Evolutionary conservation across 768 basidiomycete genomes (phyloP), one percentile per base, ranked within the genome.

Genomic region (Leccinum pellstonianum): DNA sequence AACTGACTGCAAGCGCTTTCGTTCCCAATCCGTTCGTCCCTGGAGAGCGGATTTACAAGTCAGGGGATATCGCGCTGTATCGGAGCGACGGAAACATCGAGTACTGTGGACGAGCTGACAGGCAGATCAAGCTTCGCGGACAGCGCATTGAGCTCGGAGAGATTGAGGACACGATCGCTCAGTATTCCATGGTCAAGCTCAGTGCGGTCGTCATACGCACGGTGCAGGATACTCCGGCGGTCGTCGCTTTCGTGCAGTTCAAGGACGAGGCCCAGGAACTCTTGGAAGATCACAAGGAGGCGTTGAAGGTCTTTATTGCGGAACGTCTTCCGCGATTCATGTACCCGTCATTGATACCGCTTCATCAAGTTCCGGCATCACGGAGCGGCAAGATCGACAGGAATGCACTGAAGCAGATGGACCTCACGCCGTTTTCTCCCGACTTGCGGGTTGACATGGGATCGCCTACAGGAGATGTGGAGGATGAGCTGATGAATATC

Each of bases 101-200:
- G 41, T 74, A 71, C 56, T 67, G 69, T 46, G 74, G 73, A 41
- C 72, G 74, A 27, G 64, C 64, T 15, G 74, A 75, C 66, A 65
- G 73, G 38, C 73, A 75, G 47, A 67, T 75, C 57, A 75, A 75
- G 59, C 64, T 75, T 57, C 69, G 71, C 7, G 73, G 74, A 27
- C 69, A 67, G 25, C 71, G 74, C 25, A 68, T 75, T n/a, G 73
- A 75, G 47, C 68, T 71, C 12, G 69, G 71, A 14, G 73, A 75
- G 58, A 66, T 75, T 15, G 73, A 75, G 62, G 65, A 67, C 46
- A 70, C 71, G 1, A 71, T 72, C 14, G 61, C 61, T 52, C 73
- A 71, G 49, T 68, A 62, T 46, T 35, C 63, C 3, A 35, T 47
- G n/a, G 64, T 69, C 8, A 62, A 62, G 51, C 64, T 68, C 9